Conservation (phyloP, 257 asterid species). For the Gardenia jasminoides region DNA sequence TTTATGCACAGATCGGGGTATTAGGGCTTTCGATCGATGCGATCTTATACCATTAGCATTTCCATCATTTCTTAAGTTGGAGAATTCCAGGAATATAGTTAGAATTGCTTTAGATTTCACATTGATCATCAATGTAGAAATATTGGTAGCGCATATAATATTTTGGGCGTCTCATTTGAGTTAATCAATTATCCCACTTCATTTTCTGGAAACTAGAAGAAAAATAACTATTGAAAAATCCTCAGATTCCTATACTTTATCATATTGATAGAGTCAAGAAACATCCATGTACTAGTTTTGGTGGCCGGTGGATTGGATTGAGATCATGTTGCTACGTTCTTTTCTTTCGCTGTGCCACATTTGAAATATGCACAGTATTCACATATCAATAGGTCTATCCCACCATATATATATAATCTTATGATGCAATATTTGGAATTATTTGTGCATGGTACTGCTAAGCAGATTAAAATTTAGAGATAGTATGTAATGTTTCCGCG, state of each 20-base stretch:
- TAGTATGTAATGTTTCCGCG: neutral
- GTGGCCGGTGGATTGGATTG: constrained; percentile 2
- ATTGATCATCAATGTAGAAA: no score
- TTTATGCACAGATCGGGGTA: no score
- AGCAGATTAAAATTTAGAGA: neutral
- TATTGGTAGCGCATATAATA: neutral
- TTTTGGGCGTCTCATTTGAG: neutral
- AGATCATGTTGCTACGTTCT: neutral
- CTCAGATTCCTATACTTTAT: neutral
- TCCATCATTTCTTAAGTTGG: no score
- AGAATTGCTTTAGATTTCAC: neutral
- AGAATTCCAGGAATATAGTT: no score
- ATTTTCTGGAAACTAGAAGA: neutral
- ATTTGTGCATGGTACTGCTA: neutral
- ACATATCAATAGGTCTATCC: no score
- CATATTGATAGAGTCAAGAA: neutral
- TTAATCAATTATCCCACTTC: neutral
- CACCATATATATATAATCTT: no score
- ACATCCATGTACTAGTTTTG: neutral
- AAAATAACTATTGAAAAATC: neutral
- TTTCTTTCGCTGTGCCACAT: no score
- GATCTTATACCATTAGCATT: no score
- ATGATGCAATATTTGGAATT: neutral
- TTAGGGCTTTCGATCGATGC: no score
- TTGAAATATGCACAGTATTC: no score